Evolutionary conservation across 345 rosid species (phyloP).

Genomic region (Salix purpurea): DNA sequence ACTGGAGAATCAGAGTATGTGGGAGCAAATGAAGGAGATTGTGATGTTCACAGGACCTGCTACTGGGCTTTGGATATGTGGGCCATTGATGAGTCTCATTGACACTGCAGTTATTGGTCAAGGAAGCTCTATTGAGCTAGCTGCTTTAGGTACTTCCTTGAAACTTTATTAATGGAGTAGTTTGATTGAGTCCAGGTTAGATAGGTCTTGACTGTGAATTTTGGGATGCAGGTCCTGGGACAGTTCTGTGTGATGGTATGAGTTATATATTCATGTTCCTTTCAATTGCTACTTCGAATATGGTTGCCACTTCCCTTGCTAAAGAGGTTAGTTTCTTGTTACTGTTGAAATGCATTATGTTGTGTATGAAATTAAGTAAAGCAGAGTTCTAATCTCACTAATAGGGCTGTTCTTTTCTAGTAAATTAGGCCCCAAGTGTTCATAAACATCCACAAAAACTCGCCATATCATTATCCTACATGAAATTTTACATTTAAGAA

Average conservation of each 20-base stretch:
- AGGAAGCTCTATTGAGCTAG: conserved; percentile 89
- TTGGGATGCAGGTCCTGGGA: conserved; percentile 76
- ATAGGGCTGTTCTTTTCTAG: background rate
- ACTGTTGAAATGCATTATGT: background rate
- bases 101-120: conserved; percentile 91
- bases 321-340: conserved; percentile 46
- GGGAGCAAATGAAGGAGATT: conserved; percentile 82
- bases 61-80: conserved; percentile 77
- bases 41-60: conserved; percentile 84
- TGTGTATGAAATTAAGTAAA: background rate
- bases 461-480: too few species aligned
- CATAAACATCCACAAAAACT: too few species aligned
- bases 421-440: background rate
- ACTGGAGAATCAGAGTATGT: conserved; percentile 56
- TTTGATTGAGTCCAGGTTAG: background rate
- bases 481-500: too few species aligned
- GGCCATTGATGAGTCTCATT: conserved; percentile 93
- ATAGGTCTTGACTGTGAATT: background rate
- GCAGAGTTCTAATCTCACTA: background rate
- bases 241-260: conserved; percentile 72
- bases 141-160: conserved; percentile 64
- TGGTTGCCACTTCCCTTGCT: conserved; percentile 93
- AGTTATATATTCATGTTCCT: conserved; percentile 83
- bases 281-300: conserved; percentile 83
- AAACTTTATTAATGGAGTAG: too few species aligned